phyloP scores from a whole-genome alignment of 768 basidiomycete species.

The Mycena kentingensis region DNA sequence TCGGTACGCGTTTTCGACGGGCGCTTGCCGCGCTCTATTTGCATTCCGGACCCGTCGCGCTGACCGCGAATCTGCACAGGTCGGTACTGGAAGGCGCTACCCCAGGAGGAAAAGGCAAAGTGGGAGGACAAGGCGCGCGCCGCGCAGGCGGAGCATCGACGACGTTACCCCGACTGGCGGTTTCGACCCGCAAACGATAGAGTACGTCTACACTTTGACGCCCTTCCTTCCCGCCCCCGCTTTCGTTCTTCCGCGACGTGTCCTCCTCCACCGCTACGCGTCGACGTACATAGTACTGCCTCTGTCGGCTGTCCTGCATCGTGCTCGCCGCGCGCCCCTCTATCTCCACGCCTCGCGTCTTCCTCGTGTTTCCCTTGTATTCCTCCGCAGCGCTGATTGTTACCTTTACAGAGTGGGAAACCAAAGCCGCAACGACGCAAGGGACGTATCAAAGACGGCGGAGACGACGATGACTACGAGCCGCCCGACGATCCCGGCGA shows the following conservation, averaged over 20 bases:
- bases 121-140: constrained; percentile 77
- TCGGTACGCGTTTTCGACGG: too few relatives aligned
- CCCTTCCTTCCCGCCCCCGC: neutral
- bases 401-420: constrained; percentile 1
- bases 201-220: constrained; percentile 10
- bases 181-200: constrained; percentile 58
- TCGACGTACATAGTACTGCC: too few relatives aligned
- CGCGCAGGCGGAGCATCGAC: constrained; percentile 74
- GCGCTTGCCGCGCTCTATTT: too few relatives aligned
- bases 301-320: too few relatives aligned
- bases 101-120: constrained; percentile 63
- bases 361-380: neutral
- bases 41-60: neutral
- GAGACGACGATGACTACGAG: constrained; percentile 26
- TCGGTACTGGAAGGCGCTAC: constrained; percentile 72
- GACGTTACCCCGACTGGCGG: constrained; percentile 79
- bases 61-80: constrained; percentile 39
- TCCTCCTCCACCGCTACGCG: too few relatives aligned
- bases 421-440: constrained; percentile 40
- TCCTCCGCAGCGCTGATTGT: constrained; percentile 25
- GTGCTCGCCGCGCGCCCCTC: too few relatives aligned
- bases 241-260: neutral
- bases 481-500: constrained; percentile 19
- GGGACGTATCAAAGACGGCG: constrained; percentile 34
- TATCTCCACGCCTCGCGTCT: neutral